Percentiles rank a stretch among this genome's conserved stretches.
phyloP scores from a whole-genome alignment of 2,329 filamentous ascomycete species.

The Fusarium sp. region DNA sequence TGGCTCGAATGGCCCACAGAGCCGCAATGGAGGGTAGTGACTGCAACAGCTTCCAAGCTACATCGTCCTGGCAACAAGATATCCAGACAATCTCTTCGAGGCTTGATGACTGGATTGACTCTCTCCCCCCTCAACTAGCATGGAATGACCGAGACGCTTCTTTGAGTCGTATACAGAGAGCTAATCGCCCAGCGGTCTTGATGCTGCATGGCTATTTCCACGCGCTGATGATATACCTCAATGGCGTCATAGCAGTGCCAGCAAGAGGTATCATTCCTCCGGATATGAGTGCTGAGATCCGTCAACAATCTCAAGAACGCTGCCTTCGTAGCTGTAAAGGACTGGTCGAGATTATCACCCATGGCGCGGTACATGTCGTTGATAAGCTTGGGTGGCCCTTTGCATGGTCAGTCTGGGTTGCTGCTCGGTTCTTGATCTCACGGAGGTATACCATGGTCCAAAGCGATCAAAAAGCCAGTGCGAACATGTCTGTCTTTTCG shows the following conservation, averaged over 20 bases:
- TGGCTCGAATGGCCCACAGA: neutral
- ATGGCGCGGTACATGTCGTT: neutral
- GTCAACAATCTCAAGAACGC: neutral
- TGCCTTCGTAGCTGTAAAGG: neutral
- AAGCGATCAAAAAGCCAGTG: fast-evolving
- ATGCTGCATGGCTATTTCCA: neutral
- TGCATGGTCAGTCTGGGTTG: neutral
- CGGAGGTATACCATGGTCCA: no score
- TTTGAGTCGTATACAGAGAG: neutral
- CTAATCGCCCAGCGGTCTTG: neutral
- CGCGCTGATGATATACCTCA: neutral
- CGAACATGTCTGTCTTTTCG: fast-evolving
- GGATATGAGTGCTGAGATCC: fast-evolving
- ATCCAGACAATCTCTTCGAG: neutral
- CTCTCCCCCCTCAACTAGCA: fast-evolving
- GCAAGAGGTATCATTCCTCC: fast-evolving
- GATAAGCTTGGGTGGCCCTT: slow-evolving; percentile 2
- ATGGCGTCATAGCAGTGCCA: neutral
- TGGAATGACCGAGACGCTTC: neutral
- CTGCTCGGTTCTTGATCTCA: neutral
- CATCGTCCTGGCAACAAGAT: neutral
- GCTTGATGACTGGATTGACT: neutral
- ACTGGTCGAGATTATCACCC: neutral
- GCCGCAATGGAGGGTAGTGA: neutral
- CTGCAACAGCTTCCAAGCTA: neutral